Percentiles rank a stretch among this genome's conserved stretches.
Conservation (phyloP, 495 filamentous ascomycete species). For the Aspergillus cavernicola region DNA sequence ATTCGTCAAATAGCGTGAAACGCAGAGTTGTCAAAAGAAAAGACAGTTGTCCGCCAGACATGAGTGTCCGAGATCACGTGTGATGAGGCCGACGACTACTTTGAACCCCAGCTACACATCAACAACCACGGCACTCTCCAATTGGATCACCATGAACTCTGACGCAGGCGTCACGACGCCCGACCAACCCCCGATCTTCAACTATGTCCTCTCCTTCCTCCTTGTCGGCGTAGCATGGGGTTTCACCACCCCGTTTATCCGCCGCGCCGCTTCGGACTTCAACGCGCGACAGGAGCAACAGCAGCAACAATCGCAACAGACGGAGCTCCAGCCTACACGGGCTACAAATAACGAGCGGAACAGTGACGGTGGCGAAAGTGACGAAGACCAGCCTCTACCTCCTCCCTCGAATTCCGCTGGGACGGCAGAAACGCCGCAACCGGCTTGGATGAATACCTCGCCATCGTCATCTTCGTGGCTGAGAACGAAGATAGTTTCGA, state of each 20-base stretch:
- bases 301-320: constrained; percentile 7
- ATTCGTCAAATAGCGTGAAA: too few relatives aligned
- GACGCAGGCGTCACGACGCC: neutral
- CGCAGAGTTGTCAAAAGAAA: too few relatives aligned
- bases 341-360: constrained; percentile 1
- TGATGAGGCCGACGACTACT: neutral
- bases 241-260: constrained; percentile 57
- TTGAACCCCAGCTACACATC: too few relatives aligned
- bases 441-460: constrained; percentile 24
- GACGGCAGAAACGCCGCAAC: constrained; percentile 9
- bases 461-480: constrained; percentile 37
- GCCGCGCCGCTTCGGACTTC: constrained; percentile 56
- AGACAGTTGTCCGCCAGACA: too few relatives aligned
- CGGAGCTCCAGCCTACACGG: constrained; percentile 14
- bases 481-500: constrained; percentile 49
- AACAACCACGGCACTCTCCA: neutral
- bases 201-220: constrained; percentile 83
- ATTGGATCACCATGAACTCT: neutral
- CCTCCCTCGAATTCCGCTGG: neutral
- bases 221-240: constrained; percentile 89
- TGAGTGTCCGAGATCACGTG: neutral
- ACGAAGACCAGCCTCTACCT: constrained; percentile 22
- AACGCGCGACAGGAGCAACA: constrained; percentile 45
- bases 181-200: constrained; percentile 58
- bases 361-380: constrained; percentile 5